A percentile compares a stretch with the other conserved stretches of the same genome.
phyloP scores from a whole-genome alignment of 1,139 yeast genomes.

The Blastobotrys persicus region DNA sequence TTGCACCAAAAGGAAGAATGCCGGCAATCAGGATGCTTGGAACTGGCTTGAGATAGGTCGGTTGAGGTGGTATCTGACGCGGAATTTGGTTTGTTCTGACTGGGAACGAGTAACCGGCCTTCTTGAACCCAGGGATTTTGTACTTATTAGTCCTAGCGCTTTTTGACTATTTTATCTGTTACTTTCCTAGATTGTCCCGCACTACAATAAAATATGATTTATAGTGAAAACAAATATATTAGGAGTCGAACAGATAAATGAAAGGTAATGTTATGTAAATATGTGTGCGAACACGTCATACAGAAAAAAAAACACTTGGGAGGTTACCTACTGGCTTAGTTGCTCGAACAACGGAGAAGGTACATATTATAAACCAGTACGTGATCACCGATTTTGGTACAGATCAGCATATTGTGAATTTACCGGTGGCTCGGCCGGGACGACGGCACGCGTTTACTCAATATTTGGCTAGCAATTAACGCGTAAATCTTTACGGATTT shows the following conservation, averaged over 20 bases:
- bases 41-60: slow-evolving; percentile 70
- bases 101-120: slow-evolving; percentile 60
- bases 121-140: slow-evolving; percentile 58
- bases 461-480: too few species aligned
- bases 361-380: too few species aligned
- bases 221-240: not conserved
- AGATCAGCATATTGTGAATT: too few species aligned
- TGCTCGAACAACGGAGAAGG: not conserved
- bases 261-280: not conserved
- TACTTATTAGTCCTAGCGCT: not conserved
- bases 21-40: slow-evolving; percentile 79
- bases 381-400: too few species aligned
- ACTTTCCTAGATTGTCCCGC: not conserved
- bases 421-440: too few species aligned
- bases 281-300: not conserved
- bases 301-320: not conserved
- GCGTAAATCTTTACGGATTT: too few species aligned
- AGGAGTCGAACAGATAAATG: not conserved
- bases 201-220: not conserved
- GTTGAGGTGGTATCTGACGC: slow-evolving; percentile 91
- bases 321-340: not conserved
- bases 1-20: slow-evolving; percentile 90
- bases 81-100: slow-evolving; percentile 89
- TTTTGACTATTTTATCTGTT: not conserved
- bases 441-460: too few species aligned